These are phyloP conservation scores for Saturnispora galanensis DNA, from an alignment of 805 yeast genomes.

Conservation along the genomic window DNA sequence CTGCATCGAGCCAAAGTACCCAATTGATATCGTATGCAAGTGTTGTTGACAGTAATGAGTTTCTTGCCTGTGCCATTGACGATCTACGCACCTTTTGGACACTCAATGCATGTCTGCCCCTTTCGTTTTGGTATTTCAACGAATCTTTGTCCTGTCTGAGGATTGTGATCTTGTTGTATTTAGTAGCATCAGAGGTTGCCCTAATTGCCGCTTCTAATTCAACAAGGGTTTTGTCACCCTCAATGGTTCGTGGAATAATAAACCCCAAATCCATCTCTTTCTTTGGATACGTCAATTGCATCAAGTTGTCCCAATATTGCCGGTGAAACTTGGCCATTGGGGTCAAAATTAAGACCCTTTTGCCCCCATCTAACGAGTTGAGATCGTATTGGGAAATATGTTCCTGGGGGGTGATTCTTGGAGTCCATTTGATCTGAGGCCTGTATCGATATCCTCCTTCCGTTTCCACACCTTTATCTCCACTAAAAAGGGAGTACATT, in stretches of 20 bases:
- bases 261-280: slow-evolving; percentile 81
- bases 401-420: slow-evolving; percentile 55
- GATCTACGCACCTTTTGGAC: slow-evolving; percentile 86
- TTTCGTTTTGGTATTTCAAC: slow-evolving; percentile 63
- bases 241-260: slow-evolving; percentile 72
- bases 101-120: slow-evolving; percentile 78
- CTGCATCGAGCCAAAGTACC: slow-evolving; percentile 96
- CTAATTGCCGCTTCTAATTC: slow-evolving; percentile 69
- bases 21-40: slow-evolving; percentile 85
- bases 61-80: slow-evolving; percentile 90
- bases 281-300: slow-evolving; percentile 72
- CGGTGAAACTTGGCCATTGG: slow-evolving; percentile 84
- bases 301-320: slow-evolving; percentile 80
- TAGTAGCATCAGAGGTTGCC: slow-evolving; percentile 51
- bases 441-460: slow-evolving; percentile 28
- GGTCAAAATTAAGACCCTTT: slow-evolving; percentile 75
- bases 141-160: slow-evolving; percentile 85
- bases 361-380: slow-evolving; percentile 67
- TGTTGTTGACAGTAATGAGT: slow-evolving; percentile 81
- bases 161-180: slow-evolving; percentile 78
- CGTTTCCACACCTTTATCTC: too few species aligned
- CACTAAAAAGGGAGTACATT: too few species aligned
- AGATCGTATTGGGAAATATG: slow-evolving; percentile 79
- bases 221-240: slow-evolving; percentile 74
- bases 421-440: slow-evolving; percentile 40